Evolutionary conservation across 495 filamentous ascomycete genomes (phyloP).

Genomic region (Annulohypoxylon nitens): DNA sequence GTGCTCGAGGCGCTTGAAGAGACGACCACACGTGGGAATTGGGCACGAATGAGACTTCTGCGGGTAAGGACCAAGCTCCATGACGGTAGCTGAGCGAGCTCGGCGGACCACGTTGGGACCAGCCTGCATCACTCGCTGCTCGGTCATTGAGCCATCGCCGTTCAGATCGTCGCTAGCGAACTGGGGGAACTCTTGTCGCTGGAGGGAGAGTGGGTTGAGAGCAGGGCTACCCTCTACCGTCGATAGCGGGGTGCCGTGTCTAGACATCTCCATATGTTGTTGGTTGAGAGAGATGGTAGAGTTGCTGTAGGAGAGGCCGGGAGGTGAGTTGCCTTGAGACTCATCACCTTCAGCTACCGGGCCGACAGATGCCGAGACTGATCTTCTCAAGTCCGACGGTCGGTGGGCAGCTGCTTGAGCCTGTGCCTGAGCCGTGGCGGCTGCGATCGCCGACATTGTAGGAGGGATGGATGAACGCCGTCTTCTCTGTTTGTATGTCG

Average conservation of each 20-base stretch:
- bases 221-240: constrained; percentile 82
- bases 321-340: constrained; percentile 75
- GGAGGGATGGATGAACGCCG: constrained; percentile 92
- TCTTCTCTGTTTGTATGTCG: constrained; percentile 97
- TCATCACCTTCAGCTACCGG: constrained; percentile 85
- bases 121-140: constrained; percentile 73
- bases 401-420: constrained; percentile 67
- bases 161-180: constrained; percentile 74
- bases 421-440: constrained; percentile 68
- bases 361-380: constrained; percentile 88
- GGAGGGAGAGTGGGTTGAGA: constrained; percentile 73
- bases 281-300: constrained; percentile 68
- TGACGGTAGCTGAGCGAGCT: constrained; percentile 93
- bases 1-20: constrained; percentile 99
- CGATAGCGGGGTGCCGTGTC: constrained; percentile 88
- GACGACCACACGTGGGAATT: constrained; percentile 96
- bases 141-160: constrained; percentile 69
- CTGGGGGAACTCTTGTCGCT: constrained; percentile 75
- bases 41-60: constrained; percentile 98
- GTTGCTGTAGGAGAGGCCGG: constrained; percentile 75
- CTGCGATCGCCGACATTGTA: constrained; percentile 72
- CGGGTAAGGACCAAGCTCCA: constrained; percentile 96
- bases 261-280: constrained; percentile 84
- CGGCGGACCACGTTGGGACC: constrained; percentile 81
- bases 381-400: constrained; percentile 89